Evolutionary conservation across 2,329 filamentous ascomycete species (phyloP), one percentile per base, ranked within the genome.

Genomic region (Hypoxylon sp.): DNA sequence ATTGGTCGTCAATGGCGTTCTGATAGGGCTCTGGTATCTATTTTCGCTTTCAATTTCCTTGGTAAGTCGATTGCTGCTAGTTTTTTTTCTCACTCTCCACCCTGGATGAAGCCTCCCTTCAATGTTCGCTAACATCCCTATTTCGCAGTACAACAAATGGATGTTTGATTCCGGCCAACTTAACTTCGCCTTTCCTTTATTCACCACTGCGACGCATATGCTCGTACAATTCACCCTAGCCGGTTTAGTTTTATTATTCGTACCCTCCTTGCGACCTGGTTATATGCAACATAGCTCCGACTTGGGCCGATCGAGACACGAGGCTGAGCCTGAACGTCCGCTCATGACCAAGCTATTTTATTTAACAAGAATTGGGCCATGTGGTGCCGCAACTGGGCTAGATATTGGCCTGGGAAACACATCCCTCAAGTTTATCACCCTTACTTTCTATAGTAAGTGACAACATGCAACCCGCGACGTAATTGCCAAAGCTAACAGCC

Each of bases 401-500:
- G 94, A 99, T 69, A 96, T 99, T 71, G 94, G 94, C 9, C 75
- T 99, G 51, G 94, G 94, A 58, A 99, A 99, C 68, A 96, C 91
- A 71, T 96, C 91, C 43, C 79, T 99, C 63, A 94, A 93, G 72
- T 97, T 95, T 71, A 97, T 99, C 64, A 92, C 90, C 30, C 83
- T 99, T 61, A 97, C 93, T 7, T 99, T 99, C 71, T 96, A 96
- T 73, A 99, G 85, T 87, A 79, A 61, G 83, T 75, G 31, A 32
- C 26, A 12, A 4, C 8, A 20, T 11, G n/a, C 16, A 16, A 13
- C 26, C 25, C 17, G 27, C 8, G 1, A 26, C 19, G n/a, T 19
- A 34, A 21, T 23, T n/a, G 8, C 4, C 2, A 16, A 31, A 41
- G 42, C 57, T 42, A 49, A 57, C 42, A 30, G 34, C 5, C 9